Evolutionary conservation across 73 alveolate genomes (phyloP).

Genomic region (Paramecium octaurelia): DNA sequence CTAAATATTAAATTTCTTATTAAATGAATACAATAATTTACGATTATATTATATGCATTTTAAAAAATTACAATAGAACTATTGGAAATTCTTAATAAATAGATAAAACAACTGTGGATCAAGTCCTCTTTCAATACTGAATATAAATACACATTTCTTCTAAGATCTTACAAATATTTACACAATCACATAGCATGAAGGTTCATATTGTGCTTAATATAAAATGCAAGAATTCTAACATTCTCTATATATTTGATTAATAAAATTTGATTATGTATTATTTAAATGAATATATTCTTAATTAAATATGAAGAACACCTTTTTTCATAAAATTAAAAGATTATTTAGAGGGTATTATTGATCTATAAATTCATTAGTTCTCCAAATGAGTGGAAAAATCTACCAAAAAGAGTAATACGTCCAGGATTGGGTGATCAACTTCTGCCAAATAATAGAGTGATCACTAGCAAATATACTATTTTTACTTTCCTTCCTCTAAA

Average conservation of each 20-base stretch:
- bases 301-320: neutral
- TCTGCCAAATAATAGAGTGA: neutral
- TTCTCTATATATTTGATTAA: neutral
- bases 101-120: too few relatives aligned
- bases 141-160: too few relatives aligned
- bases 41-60: too few relatives aligned
- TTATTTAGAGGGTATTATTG: neutral
- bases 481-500: constrained; percentile 4
- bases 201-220: neutral
- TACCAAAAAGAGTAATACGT: neutral
- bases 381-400: neutral
- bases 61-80: too few relatives aligned
- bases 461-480: constrained; percentile 11
- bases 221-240: neutral
- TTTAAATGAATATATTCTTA: neutral
- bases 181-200: too few relatives aligned
- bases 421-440: neutral
- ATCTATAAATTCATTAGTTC: neutral
- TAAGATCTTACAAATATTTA: too few relatives aligned
- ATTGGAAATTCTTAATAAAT: too few relatives aligned
- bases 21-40: neutral
- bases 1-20: neutral
- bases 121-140: too few relatives aligned
- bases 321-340: neutral
- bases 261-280: neutral